Percentiles rank a stretch among this genome's conserved stretches.
Conservation (phyloP, 2,329 filamentous ascomycete genomes). For the Dactylellina haptotyla region DNA sequence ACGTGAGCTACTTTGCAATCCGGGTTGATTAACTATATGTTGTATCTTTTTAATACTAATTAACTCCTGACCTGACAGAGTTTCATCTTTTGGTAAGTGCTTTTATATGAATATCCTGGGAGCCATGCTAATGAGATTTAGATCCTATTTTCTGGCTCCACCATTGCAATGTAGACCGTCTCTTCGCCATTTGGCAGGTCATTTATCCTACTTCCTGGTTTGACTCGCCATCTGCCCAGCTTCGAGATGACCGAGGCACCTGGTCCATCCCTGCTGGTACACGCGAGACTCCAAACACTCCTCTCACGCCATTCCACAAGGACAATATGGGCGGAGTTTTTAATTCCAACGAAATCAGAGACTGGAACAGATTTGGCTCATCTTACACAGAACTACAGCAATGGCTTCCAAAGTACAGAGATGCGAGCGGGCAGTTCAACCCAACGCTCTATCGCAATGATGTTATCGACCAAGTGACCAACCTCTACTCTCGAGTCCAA, state of each 20-base stretch:
- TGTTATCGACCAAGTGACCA: constrained; percentile 34
- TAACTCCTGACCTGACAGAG: constrained; percentile 11
- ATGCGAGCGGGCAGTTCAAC: constrained; percentile 33
- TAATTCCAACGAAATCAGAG: constrained; percentile 35
- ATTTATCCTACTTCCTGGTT: constrained; percentile 45
- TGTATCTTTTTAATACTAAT: no score
- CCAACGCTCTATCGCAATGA: constrained; percentile 38
- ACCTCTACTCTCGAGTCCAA: constrained; percentile 40
- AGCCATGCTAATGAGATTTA: constrained; percentile 51
- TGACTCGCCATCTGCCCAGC: constrained; percentile 14
- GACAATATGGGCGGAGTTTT: constrained; percentile 19
- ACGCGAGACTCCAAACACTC: constrained; percentile 31
- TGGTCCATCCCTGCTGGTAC: constrained; percentile 44
- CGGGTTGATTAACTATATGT: no score
- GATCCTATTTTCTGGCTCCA: constrained; percentile 62
- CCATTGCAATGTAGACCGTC: constrained; percentile 70
- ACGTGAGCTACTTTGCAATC: constrained; percentile 64
- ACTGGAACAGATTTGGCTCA: constrained; percentile 47
- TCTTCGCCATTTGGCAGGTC: constrained; percentile 67
- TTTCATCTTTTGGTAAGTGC: constrained; percentile 40
- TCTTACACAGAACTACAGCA: constrained; percentile 49
- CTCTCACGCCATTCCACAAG: constrained; percentile 40
- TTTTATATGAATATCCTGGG: constrained; percentile 12
- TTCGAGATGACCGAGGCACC: constrained; percentile 44
- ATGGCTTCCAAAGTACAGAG: constrained; percentile 43